Percentiles rank a stretch among this genome's conserved stretches.
Evolutionary conservation across 148 eudicot species (phyloP).

Genomic region (Nepenthes gracilis): DNA sequence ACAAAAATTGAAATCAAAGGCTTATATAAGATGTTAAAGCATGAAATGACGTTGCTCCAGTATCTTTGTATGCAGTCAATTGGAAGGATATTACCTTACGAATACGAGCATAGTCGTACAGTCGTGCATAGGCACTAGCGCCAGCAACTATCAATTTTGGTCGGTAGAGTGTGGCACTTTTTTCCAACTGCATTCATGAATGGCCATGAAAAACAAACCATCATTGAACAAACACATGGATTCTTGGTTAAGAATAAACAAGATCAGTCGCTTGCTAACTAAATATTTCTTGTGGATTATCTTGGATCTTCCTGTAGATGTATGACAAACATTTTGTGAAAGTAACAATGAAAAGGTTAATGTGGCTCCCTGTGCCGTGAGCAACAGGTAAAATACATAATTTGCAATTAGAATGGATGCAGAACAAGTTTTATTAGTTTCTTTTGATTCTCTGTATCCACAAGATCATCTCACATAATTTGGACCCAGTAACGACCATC

Average conservation of each 20-base stretch:
- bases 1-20: slow-evolving; percentile 5
- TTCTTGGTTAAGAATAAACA: background rate
- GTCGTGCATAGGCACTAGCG: slow-evolving; percentile 96
- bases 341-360: no score
- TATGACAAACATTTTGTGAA: no score
- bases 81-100: slow-evolving; percentile 49
- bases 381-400: no score
- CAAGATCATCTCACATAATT: no score
- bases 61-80: background rate
- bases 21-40: background rate
- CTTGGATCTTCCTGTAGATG: no score
- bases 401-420: no score
- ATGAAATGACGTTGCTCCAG: no score
- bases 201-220: slow-evolving; percentile 2
- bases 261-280: background rate
- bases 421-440: no score
- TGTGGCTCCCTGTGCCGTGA: no score
- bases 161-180: slow-evolving; percentile 91
- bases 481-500: no score
- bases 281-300: background rate
- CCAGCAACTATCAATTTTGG: slow-evolving; percentile 97
- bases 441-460: no score
- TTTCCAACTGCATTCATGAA: slow-evolving; percentile 63
- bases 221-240: background rate
- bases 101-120: slow-evolving; percentile 81